phyloP scores from a whole-genome alignment of 78 protist genomes.

The Cavenderia fasciculata region DNA sequence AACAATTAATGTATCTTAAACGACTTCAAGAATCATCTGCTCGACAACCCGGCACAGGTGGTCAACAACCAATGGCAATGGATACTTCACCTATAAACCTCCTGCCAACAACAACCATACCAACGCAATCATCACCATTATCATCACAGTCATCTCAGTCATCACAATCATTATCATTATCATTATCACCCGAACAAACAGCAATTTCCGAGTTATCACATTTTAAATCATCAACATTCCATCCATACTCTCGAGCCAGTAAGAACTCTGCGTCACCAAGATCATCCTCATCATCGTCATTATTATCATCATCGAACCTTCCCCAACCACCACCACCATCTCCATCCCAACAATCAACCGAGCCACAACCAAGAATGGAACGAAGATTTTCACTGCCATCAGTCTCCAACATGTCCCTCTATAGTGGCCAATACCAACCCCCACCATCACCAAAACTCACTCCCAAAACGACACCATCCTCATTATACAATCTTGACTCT shows the following conservation, averaged over 20 bases:
- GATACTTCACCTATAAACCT: background rate
- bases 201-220: too few relatives aligned
- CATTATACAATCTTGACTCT: background rate
- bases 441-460: background rate
- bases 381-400: constrained; percentile 25
- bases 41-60: background rate
- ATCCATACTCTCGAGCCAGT: too few relatives aligned
- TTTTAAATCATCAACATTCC: too few relatives aligned
- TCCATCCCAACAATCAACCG: background rate
- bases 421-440: background rate
- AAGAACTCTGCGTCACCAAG: too few relatives aligned
- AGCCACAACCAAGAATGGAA: constrained; percentile 11
- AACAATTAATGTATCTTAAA: constrained; percentile 10
- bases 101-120: background rate
- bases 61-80: background rate
- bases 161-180: constrained; percentile 3
- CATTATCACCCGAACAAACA: background rate
- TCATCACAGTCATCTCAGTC: background rate
- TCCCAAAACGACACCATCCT: background rate
- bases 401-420: background rate
- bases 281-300: background rate
- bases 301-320: background rate
- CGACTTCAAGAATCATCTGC: background rate
- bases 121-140: background rate
- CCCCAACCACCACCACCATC: background rate